Conservation (phyloP, 306 rosid genomes). For the Dryas alaskensis region DNA sequence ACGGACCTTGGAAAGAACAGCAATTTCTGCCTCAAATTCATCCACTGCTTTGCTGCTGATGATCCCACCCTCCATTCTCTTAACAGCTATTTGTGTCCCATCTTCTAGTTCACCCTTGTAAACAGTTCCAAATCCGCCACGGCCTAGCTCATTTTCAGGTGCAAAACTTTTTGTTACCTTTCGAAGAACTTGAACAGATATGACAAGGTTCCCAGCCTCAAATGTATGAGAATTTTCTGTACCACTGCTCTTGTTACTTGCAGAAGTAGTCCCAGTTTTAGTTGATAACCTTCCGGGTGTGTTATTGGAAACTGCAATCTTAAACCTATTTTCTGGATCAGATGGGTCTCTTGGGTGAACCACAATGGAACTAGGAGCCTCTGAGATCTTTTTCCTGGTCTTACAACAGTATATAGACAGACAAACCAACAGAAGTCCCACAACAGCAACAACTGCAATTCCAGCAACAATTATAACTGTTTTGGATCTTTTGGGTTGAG, state of each 20-base stretch:
- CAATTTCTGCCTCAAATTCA: slow-evolving; percentile 75
- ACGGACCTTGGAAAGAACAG: slow-evolving; percentile 75
- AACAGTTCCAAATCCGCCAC: slow-evolving; percentile 85
- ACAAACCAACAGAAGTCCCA: slow-evolving; percentile 30
- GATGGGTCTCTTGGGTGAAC: slow-evolving; percentile 65
- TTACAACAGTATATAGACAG: slow-evolving; percentile 38
- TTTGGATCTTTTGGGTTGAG: slow-evolving; percentile 31
- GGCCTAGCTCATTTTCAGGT: slow-evolving; percentile 68
- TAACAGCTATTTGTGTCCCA: slow-evolving; percentile 71
- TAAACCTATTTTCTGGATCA: slow-evolving; percentile 46
- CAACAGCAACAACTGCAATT: slow-evolving; percentile 24
- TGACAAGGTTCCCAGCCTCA: slow-evolving; percentile 55
- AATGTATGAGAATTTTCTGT: slow-evolving; percentile 43
- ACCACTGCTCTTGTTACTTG: slow-evolving; percentile 47
- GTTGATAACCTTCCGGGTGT: slow-evolving; percentile 48
- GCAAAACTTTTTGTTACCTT: slow-evolving; percentile 61
- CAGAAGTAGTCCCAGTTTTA: slow-evolving; percentile 47
- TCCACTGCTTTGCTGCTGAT: slow-evolving; percentile 61
- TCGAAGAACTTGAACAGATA: slow-evolving; percentile 66
- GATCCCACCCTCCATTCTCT: slow-evolving; percentile 75
- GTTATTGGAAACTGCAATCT: slow-evolving; percentile 54
- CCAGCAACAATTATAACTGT: slow-evolving; percentile 33
- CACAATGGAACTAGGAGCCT: slow-evolving; percentile 53
- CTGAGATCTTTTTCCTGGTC: slow-evolving; percentile 36
- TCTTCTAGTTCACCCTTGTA: slow-evolving; percentile 79